phyloP scores from a whole-genome alignment of 1,284 basidiomycete genomes.

The Taiwanofungus camphoratus region DNA sequence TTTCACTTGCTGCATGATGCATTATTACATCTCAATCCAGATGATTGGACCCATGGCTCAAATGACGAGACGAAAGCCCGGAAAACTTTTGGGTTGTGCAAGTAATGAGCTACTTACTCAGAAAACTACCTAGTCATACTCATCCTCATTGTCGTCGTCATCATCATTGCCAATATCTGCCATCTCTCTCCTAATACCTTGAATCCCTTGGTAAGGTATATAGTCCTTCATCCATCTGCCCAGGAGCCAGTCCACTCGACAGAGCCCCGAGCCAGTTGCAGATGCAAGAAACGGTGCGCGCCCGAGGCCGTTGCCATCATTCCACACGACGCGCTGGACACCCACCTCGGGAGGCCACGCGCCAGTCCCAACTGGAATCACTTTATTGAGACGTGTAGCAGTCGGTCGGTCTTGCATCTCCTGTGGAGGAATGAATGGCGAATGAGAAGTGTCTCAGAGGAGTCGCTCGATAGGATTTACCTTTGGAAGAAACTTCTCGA shows the following conservation, averaged over 20 bases:
- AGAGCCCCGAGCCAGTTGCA: constrained; percentile 78
- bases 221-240: constrained; percentile 62
- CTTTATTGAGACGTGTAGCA: constrained; percentile 29
- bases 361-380: constrained; percentile 39
- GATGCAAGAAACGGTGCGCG: constrained; percentile 68
- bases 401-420: constrained; percentile 54
- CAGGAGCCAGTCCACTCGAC: constrained; percentile 72
- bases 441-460: too few relatives aligned
- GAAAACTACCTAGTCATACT: constrained; percentile 1
- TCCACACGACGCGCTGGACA: constrained; percentile 77
- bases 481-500: constrained; percentile 77
- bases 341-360: constrained; percentile 76
- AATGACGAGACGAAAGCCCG: too few relatives aligned
- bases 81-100: too few relatives aligned
- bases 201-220: constrained; percentile 54
- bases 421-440: constrained; percentile 26
- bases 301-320: constrained; percentile 63
- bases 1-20: too few relatives aligned
- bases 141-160: neutral
- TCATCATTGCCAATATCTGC: constrained; percentile 8
- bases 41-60: too few relatives aligned
- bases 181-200: constrained; percentile 36
- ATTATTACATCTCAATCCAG: too few relatives aligned
- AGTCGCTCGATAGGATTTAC: constrained; percentile 38
- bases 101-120: too few relatives aligned